phyloP scores from a whole-genome alignment of 2,329 filamentous ascomycete species.

The Exutisphaerella laricina region DNA sequence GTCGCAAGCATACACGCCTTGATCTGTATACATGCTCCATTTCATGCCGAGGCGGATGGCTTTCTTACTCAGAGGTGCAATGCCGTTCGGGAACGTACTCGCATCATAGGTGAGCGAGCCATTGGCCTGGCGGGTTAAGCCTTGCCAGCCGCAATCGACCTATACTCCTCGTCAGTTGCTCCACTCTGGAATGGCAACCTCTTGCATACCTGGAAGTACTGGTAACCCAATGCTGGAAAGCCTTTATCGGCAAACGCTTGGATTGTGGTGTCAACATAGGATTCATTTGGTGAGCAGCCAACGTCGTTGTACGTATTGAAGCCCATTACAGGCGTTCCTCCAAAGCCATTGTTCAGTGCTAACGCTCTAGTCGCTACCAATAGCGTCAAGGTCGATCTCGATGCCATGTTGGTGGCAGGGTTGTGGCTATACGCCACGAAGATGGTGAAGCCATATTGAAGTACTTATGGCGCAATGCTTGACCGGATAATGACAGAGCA shows the following conservation, averaged over 20 bases:
- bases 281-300: constrained; percentile 21
- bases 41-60: constrained; percentile 46
- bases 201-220: constrained; percentile 44
- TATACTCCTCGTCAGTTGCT: no score
- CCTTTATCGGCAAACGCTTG: constrained; percentile 16
- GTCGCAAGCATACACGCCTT: constrained; percentile 26
- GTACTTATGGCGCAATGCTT: no score
- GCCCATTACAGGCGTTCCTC: constrained; percentile 25
- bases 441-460: no score
- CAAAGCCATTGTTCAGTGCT: constrained; percentile 27
- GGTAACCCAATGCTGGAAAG: constrained; percentile 43
- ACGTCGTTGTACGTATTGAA: constrained; percentile 28
- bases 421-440: no score
- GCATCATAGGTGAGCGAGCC: constrained; percentile 48
- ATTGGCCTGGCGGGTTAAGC: constrained; percentile 35
- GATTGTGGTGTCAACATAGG: constrained; percentile 20
- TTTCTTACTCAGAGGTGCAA: constrained; percentile 46
- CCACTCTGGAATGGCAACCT: no score
- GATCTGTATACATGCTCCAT: constrained; percentile 51
- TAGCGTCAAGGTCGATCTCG: constrained; percentile 3
- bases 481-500: no score
- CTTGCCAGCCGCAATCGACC: constrained; percentile 55
- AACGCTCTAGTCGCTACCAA: constrained; percentile 6
- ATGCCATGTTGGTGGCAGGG: no score
- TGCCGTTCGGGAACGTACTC: constrained; percentile 47